Evolutionary conservation across 352 stramenopile genomes (phyloP), one percentile per base, ranked within the genome.

Genomic region (Globisporangium cederbergense): DNA sequence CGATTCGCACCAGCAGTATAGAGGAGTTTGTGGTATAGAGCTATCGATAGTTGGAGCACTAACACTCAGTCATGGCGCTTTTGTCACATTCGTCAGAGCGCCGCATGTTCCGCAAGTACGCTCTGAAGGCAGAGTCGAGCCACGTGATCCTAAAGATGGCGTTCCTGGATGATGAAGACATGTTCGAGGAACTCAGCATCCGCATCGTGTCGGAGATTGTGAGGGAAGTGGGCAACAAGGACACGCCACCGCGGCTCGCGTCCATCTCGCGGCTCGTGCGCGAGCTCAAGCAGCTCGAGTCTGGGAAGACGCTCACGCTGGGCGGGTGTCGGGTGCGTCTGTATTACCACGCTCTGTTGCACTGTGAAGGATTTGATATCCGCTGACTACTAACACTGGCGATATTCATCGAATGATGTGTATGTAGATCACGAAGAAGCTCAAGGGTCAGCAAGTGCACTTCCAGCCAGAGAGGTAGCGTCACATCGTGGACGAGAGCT

Each of bases 161-260:
- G 18, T 71, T 93, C 36, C 67, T 86, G 16, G 47, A 74, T n/a
- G 82, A 93, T 22, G 61, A 70, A 8, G 46, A 62, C 4, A 75
- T 81, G 62, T 93, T 93, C 40, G 76, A 91, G 34, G 86, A 91
- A 59, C 71, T 95, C 38, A 58, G 77, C 4, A 75, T 86, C 63
- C 84, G 86, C 9, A 47, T 93, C 1, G 64, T 93, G 10, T 83
- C 81, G 7, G 71, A 70, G 45, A 68, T 91, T 20, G 71, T 93
- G 36, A 57, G 78, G 30, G 52, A 68, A 4, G 53, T 93, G 36
- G 83, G 86, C 8, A 75, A 66, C 20, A 91, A 90, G 64, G 67
- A 82, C 11, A 70, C 68, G 6, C 81, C 86, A 14, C 86, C 86
- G 14, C 75, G 86, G 20, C 66, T 90, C 34, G 77, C 81, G 22